phyloP scores from a whole-genome alignment of 208 protist species.

The Acanthamoeba lenticulata region DNA sequence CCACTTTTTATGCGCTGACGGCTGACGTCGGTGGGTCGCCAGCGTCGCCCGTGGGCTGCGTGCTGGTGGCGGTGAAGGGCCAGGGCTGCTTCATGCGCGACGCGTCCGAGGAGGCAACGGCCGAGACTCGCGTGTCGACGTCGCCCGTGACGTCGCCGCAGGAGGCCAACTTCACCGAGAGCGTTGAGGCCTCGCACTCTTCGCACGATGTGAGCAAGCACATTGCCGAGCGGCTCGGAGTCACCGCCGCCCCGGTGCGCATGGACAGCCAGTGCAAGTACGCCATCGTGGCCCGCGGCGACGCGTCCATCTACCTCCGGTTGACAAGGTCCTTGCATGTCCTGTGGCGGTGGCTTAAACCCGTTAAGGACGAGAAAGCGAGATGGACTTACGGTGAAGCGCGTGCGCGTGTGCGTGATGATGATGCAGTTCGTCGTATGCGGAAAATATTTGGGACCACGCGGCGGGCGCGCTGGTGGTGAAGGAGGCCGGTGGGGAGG shows the following conservation, averaged over 20 bases:
- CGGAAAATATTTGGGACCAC: constrained; percentile 83
- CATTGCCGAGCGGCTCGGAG: constrained; percentile 61
- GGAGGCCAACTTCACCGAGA: constrained; percentile 76
- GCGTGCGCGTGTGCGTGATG: not conserved
- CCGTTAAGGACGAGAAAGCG: not conserved
- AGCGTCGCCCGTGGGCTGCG: constrained; percentile 13
- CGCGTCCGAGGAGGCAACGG: not conserved
- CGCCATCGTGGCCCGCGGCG: constrained; percentile 77
- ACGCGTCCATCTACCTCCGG: constrained; percentile 77
- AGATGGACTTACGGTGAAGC: not conserved
- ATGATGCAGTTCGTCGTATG: constrained; percentile 60
- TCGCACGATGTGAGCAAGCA: constrained; percentile 68
- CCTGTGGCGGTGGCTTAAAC: no score
- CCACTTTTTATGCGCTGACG: not conserved
- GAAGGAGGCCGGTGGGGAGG: constrained; percentile 79
- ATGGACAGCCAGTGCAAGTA: constrained; percentile 85
- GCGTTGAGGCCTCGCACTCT: constrained; percentile 70
- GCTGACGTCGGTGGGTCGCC: not conserved
- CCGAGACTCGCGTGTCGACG: constrained; percentile 30
- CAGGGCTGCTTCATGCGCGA: constrained; percentile 39
- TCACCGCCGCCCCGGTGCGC: constrained; percentile 34
- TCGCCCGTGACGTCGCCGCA: constrained; percentile 22
- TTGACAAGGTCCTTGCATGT: constrained; percentile 44
- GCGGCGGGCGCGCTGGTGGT: constrained; percentile 75
- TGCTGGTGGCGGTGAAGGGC: constrained; percentile 45